A percentile compares a stretch with the other conserved stretches of the same genome.
Conservation (phyloP, 345 rosid species). For the Eucalyptus erythrocorys region DNA sequence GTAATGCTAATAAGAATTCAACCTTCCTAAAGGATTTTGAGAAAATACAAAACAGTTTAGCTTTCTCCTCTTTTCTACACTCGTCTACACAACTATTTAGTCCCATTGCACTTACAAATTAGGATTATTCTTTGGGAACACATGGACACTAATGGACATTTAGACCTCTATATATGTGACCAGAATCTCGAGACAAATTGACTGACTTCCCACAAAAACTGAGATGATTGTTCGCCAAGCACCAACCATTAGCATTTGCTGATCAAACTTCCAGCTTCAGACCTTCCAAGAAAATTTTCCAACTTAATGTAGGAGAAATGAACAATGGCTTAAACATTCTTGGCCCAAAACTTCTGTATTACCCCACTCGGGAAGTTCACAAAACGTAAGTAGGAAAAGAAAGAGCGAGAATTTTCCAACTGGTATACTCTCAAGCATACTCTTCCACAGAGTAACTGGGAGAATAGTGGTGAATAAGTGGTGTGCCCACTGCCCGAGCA, state of each 20-base stretch:
- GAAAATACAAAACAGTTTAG: neutral
- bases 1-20: neutral
- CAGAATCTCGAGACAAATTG: neutral
- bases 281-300: neutral
- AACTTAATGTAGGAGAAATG: neutral
- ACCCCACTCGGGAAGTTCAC: neutral
- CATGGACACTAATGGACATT: neutral
- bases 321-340: neutral
- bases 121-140: neutral
- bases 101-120: neutral
- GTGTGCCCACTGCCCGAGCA: neutral
- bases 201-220: neutral
- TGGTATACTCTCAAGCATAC: neutral
- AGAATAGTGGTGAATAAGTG: neutral
- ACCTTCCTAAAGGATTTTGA: neutral
- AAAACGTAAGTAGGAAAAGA: neutral
- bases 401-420: neutral
- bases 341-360: neutral
- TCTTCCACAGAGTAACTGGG: neutral
- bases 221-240: neutral
- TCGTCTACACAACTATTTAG: neutral
- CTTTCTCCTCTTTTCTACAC: neutral
- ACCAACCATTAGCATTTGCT: neutral
- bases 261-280: neutral
- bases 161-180: neutral